phyloP scores from a whole-genome alignment of 2,329 filamentous ascomycete species.

The Spiromastix sp. region DNA sequence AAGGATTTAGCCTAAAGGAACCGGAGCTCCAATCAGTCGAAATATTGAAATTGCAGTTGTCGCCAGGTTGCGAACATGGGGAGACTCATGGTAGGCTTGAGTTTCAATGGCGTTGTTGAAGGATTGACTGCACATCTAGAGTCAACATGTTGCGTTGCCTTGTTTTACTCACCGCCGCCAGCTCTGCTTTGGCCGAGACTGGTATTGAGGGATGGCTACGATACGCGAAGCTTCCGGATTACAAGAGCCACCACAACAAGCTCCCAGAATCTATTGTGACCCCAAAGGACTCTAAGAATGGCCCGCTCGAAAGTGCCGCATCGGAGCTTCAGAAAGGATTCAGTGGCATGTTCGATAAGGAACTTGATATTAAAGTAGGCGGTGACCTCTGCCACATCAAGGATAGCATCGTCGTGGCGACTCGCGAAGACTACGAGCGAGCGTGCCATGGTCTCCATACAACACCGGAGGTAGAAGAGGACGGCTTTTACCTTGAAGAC shows the following conservation, averaged over 20 bases:
- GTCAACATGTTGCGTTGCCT: conserved; percentile 4
- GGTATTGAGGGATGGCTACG: conserved; percentile 55
- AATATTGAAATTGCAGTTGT: no score
- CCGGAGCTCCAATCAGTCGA: no score
- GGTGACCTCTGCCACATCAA: conserved; percentile 14
- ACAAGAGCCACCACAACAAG: conserved; percentile 25
- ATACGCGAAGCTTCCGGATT: conserved; percentile 45
- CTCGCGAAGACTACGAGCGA: conserved; percentile 20
- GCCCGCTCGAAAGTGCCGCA: conserved; percentile 50
- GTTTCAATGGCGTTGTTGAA: no score
- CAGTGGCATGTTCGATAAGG: conserved; percentile 44
- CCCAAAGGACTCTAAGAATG: conserved; percentile 43
- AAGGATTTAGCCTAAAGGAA: no score
- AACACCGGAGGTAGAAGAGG: conserved; percentile 21
- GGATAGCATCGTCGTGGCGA: conserved; percentile 23
- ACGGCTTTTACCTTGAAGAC: conserved; percentile 51
- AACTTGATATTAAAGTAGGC: conserved; percentile 24
- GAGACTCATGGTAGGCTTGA: no score
- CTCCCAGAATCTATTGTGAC: conserved; percentile 42
- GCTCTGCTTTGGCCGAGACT: conserved; percentile 44
- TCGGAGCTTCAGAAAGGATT: conserved; percentile 50
- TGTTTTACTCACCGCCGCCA: conserved; percentile 6
- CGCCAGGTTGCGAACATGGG: no score
- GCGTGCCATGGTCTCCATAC: conserved; percentile 12
- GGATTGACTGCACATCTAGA: not conserved